Conservation (phyloP, 768 basidiomycete species). For the Phlebiopsis gigantea region DNA sequence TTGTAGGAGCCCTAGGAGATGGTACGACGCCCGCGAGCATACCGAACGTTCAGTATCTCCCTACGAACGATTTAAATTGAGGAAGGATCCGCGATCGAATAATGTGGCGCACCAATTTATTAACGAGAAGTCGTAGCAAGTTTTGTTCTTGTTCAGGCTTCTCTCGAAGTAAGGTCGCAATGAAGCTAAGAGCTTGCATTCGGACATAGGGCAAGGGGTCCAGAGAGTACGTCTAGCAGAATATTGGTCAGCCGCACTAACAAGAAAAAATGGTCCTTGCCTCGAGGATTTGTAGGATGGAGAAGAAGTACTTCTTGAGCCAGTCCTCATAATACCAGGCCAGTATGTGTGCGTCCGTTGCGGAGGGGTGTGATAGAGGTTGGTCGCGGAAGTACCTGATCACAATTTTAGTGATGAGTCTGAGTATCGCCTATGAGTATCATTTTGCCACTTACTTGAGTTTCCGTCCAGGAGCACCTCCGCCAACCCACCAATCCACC, state of each 20-base stretch:
- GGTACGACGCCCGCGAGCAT: constrained; percentile 86
- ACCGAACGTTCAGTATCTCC: constrained; percentile 87
- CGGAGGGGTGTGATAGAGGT: constrained; percentile 54
- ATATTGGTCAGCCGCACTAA: background rate
- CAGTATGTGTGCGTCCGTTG: constrained; percentile 69
- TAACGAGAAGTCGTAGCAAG: constrained; percentile 83
- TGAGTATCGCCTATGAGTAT: background rate
- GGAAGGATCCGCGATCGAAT: too few species aligned
- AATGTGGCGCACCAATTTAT: constrained; percentile 88
- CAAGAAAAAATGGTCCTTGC: constrained; percentile 29
- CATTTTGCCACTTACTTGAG: constrained; percentile 68
- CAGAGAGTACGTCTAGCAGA: constrained; percentile 61
- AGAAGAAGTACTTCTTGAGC: constrained; percentile 96
- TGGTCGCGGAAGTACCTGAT: constrained; percentile 89
- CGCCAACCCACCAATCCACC: constrained; percentile 97
- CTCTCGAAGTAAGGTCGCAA: constrained; percentile 74
- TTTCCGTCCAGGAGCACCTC: constrained; percentile 84
- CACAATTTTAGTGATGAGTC: background rate
- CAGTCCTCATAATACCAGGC: constrained; percentile 96
- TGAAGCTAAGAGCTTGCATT: constrained; percentile 73
- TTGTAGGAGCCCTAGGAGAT: constrained; percentile 86
- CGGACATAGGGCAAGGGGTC: constrained; percentile 88
- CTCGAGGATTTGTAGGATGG: constrained; percentile 85
- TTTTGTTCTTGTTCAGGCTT: constrained; percentile 99
- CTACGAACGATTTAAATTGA: constrained; percentile 42